phyloP scores from a whole-genome alignment of 2,329 filamentous ascomycete genomes.

The Nigrospora oryzae region DNA sequence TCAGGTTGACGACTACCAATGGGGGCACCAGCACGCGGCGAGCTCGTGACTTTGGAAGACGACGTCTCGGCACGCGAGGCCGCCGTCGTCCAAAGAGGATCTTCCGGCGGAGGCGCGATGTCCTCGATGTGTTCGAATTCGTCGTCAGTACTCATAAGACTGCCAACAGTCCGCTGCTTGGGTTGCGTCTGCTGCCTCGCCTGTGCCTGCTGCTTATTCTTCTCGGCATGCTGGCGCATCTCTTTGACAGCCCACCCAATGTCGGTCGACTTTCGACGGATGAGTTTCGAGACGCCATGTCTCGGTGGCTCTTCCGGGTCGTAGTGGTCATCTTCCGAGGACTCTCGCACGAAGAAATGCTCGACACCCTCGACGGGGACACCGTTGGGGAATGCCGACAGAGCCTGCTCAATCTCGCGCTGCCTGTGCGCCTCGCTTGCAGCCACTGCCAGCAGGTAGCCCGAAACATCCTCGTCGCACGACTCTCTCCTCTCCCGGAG shows the following conservation, averaged over 20 bases:
- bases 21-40: slow-evolving; percentile 9
- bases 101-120: slow-evolving; percentile 16
- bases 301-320: slow-evolving; percentile 28
- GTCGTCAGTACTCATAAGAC: slow-evolving; percentile 23
- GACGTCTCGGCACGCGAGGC: slow-evolving; percentile 9
- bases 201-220: slow-evolving; percentile 39
- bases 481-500: slow-evolving; percentile 50
- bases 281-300: slow-evolving; percentile 24
- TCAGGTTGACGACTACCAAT: slow-evolving; percentile 19
- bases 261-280: slow-evolving; percentile 52
- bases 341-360: slow-evolving; percentile 61
- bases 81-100: slow-evolving; percentile 20
- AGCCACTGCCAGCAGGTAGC: slow-evolving; percentile 71
- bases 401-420: slow-evolving; percentile 61
- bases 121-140: slow-evolving; percentile 21
- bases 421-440: slow-evolving; percentile 74
- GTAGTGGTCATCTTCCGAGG: slow-evolving; percentile 46
- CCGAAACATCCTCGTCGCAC: slow-evolving; percentile 67
- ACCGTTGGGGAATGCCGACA: slow-evolving; percentile 67
- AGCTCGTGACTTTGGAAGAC: slow-evolving; percentile 6
- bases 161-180: slow-evolving; percentile 37
- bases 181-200: no score
- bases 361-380: slow-evolving; percentile 61
- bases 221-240: slow-evolving; percentile 70
- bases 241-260: slow-evolving; percentile 70